These are phyloP conservation scores for Xylaria arbuscula DNA, from an alignment of 2,329 filamentous ascomycete species.

Conservation along the genomic window DNA sequence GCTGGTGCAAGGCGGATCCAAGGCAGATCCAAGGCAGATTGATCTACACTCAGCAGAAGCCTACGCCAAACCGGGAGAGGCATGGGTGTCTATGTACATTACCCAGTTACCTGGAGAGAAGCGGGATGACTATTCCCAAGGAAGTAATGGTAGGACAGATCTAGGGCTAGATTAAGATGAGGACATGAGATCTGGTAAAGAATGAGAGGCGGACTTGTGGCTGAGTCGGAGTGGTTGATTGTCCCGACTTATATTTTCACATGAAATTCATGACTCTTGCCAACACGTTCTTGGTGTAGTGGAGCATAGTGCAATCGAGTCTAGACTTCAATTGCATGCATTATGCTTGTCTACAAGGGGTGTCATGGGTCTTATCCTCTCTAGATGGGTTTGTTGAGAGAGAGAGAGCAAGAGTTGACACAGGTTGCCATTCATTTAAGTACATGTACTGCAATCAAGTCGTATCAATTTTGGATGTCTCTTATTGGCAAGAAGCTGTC, in stretches of 20 bases:
- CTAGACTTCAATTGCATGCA: too few relatives aligned
- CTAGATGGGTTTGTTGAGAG: too few relatives aligned
- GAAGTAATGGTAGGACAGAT: not conserved
- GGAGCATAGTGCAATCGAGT: too few relatives aligned
- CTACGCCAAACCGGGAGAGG: not conserved
- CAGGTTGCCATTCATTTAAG: too few relatives aligned
- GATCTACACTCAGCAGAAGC: constrained; percentile 14
- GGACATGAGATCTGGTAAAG: constrained; percentile 1
- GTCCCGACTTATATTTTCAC: not conserved
- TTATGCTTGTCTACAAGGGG: too few relatives aligned
- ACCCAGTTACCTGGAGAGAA: not conserved
- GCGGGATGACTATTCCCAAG: not conserved
- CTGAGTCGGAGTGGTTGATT: constrained; percentile 1
- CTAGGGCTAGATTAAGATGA: not conserved
- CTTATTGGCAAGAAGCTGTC: too few relatives aligned
- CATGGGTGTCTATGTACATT: not conserved
- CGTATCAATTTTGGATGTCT: too few relatives aligned
- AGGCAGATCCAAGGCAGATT: not conserved
- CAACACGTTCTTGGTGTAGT: not conserved
- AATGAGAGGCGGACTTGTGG: not conserved
- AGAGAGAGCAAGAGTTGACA: too few relatives aligned
- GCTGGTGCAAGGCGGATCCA: constrained; percentile 22
- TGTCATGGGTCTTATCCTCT: too few relatives aligned
- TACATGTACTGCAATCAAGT: too few relatives aligned
- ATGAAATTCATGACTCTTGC: not conserved